These are phyloP conservation scores for Termitomyces sp. DNA, from an alignment of 768 basidiomycete species.

Conservation along the genomic window DNA sequence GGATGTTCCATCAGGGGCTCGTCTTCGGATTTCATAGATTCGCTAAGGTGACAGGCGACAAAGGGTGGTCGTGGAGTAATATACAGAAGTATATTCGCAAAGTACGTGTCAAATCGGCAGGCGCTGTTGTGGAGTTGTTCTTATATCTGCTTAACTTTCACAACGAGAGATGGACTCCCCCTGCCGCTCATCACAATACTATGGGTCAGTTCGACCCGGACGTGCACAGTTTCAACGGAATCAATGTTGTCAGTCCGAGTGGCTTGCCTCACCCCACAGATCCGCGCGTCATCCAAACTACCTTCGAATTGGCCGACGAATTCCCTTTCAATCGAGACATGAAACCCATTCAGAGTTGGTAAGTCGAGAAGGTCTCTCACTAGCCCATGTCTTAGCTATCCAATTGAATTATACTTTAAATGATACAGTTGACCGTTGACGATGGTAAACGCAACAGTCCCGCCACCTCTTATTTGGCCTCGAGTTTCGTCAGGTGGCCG, in stretches of 20 bases:
- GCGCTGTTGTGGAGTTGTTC: not conserved
- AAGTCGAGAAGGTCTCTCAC: conserved; percentile 9
- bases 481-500: conserved; percentile 13
- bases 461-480: conserved; percentile 7
- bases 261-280: conserved; percentile 24
- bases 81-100: conserved; percentile 8
- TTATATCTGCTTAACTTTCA: conserved; percentile 6
- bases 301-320: conserved; percentile 25
- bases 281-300: conserved; percentile 25
- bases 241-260: conserved; percentile 20
- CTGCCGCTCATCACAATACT: conserved; percentile 15
- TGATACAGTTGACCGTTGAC: conserved; percentile 9
- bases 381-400: not conserved
- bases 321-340: conserved; percentile 37
- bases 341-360: conserved; percentile 32
- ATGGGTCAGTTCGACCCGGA: conserved; percentile 22
- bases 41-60: conserved; percentile 17
- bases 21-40: conserved; percentile 20
- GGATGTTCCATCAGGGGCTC: conserved; percentile 18
- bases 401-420: not conserved
- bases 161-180: conserved; percentile 22
- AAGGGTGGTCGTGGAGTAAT: conserved; percentile 24
- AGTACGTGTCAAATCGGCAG: not conserved
- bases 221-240: conserved; percentile 19
- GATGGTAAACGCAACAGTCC: conserved; percentile 6